Evolutionary conservation across 164 flowering plant species (phyloP), one percentile per base, ranked within the genome.

Genomic region (Berberis vulgaris): DNA sequence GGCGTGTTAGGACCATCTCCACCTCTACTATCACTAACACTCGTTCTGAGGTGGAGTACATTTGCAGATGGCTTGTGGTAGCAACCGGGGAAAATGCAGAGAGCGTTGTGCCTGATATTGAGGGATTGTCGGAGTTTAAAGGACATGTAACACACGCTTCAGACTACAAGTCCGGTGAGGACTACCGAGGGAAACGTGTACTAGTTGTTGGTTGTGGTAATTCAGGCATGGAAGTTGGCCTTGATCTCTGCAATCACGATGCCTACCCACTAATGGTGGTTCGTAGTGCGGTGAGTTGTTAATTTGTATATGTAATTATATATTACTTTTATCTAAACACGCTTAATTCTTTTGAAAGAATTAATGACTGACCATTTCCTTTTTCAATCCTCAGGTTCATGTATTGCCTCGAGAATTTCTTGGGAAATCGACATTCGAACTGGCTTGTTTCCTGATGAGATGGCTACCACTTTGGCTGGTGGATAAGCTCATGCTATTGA

Each of bases 41-140:
- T n/a, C 45, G 45, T 2, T 64, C 46, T 12, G 82, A 79, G 57
- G 79, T 80, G 13, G 93, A 84, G 77, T 89, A 89, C 73, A 74
- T 85, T 42, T 82, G 86, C 65, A 12, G 76, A 65, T 85, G 91
- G 89, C 80, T 89, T 8, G 89, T 89, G 56, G 93, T 89, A 47
- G 96, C 96, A 46, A 85, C 96, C 2, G 96, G 96, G 2, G 91
- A 89, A 70, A 87, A 89, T 71, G 93, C 93, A 0, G 88, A 87
- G 74, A 62, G 72, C 12, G 80, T 84, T 8, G 72, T 82, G 66
- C 93, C 93, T 0, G 85, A 84, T 55, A 74, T 85, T 47, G 82
- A 80, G 49, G 93, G 91, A 6, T 12, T 83, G 55, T 57, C 61
- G 1, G 83, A 81, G 40, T 89, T 87, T 50, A 72, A 73, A 1